Percentiles rank a stretch among this genome's conserved stretches.
Evolutionary conservation across 73 alveolate genomes (phyloP).

Genomic region (Tetrahymena thermophila): DNA sequence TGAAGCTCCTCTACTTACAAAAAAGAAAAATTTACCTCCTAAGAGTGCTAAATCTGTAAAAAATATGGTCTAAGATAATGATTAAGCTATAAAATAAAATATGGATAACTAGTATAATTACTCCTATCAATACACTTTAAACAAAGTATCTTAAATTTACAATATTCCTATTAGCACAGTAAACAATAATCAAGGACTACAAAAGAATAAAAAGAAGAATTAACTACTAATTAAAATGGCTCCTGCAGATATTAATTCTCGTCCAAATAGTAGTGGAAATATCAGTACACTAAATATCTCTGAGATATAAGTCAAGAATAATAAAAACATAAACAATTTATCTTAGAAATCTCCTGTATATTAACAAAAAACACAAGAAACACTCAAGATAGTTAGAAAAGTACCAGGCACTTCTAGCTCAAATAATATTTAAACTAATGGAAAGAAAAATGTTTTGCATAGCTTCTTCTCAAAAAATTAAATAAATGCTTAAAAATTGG

Average conservation of each 20-base stretch:
- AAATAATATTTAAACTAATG: not conserved
- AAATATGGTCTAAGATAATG: not conserved
- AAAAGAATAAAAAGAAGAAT: not conserved
- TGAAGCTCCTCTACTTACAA: not conserved
- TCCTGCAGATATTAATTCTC: not conserved
- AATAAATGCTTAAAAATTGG: not conserved
- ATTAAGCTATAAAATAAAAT: not conserved
- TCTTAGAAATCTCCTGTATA: not conserved
- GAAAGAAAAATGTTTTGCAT: not conserved
- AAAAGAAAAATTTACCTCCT: not conserved
- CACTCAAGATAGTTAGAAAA: not conserved
- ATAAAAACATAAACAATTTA: not conserved
- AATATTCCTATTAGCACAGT: not conserved
- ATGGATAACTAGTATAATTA: not conserved
- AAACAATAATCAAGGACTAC: not conserved
- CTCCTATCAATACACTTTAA: not conserved
- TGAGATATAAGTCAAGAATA: not conserved
- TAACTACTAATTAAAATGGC: not conserved
- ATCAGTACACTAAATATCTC: not conserved
- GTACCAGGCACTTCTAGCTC: not conserved
- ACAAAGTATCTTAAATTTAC: not conserved
- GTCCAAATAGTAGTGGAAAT: not conserved
- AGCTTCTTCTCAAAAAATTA: not conserved
- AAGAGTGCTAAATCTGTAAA: not conserved
- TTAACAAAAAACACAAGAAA: not conserved